Conservation (phyloP, 1,139 yeast genomes). For the Zygosaccharomyces pseudobailii region DNA sequence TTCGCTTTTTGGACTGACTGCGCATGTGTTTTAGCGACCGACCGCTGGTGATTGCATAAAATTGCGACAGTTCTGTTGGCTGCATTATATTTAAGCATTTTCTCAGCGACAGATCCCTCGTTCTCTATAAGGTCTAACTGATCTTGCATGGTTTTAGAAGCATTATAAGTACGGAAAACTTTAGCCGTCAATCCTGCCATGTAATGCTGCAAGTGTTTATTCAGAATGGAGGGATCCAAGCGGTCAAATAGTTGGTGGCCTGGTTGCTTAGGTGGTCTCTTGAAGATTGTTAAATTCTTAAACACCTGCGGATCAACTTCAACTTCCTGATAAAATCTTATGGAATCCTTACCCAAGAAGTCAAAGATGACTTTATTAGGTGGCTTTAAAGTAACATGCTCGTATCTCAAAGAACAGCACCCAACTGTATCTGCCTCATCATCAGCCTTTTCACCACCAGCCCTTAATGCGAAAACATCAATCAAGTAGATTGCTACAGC, state of each 20-base stretch:
- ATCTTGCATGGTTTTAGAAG: slow-evolving; percentile 95
- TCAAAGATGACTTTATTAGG: slow-evolving; percentile 89
- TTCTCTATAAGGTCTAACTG: slow-evolving; percentile 78
- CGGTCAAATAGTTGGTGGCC: slow-evolving; percentile 93
- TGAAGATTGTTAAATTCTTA: slow-evolving; percentile 80
- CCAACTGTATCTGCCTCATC: slow-evolving; percentile 99
- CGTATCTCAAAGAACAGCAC: slow-evolving; percentile 88
- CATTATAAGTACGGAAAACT: slow-evolving; percentile 96
- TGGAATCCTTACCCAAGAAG: slow-evolving; percentile 93
- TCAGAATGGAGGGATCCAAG: slow-evolving; percentile 74
- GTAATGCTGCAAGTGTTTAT: slow-evolving; percentile 81
- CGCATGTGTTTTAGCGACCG: slow-evolving; percentile 82
- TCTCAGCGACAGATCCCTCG: slow-evolving; percentile 83
- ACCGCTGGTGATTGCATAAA: slow-evolving; percentile 94
- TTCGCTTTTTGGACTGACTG: slow-evolving; percentile 71
- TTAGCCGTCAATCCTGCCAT: slow-evolving; percentile 95
- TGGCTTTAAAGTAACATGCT: slow-evolving; percentile 80
- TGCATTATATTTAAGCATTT: slow-evolving; percentile 82
- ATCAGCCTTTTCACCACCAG: slow-evolving; percentile 96
- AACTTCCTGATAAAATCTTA: slow-evolving; percentile 86
- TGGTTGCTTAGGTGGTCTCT: slow-evolving; percentile 79
- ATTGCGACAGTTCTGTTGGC: slow-evolving; percentile 95
- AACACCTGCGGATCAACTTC: slow-evolving; percentile 87
- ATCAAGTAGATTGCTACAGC: slow-evolving; percentile 93
- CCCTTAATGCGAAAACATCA: slow-evolving; percentile 94